Percentiles rank a stretch among this genome's conserved stretches.
These are phyloP conservation scores for Rhizopogon salebrosus DNA, from an alignment of 768 basidiomycete species.

Conservation along the genomic window DNA sequence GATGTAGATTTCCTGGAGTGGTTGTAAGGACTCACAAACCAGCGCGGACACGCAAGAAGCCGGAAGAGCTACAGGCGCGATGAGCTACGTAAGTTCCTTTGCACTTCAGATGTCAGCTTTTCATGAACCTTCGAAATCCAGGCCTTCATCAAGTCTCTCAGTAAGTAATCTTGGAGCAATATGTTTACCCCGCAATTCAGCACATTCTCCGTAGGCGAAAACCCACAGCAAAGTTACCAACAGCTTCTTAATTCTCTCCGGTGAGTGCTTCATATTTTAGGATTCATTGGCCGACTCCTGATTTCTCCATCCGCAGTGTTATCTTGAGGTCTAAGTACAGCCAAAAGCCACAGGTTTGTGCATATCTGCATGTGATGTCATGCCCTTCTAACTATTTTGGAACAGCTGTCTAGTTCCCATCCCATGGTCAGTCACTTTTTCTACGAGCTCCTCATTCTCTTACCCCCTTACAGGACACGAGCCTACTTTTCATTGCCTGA, in stretches of 20 bases:
- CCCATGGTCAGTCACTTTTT: constrained; percentile 31
- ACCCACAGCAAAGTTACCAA: constrained; percentile 47
- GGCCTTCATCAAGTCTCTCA: constrained; percentile 56
- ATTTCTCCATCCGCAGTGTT: constrained; percentile 17
- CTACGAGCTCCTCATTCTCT: background rate
- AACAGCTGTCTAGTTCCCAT: constrained; percentile 38
- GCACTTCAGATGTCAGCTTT: background rate
- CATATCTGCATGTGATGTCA: background rate
- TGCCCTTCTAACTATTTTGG: constrained; percentile 4
- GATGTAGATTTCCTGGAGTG: constrained; percentile 75
- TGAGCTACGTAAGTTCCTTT: constrained; percentile 59
- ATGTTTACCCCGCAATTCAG: background rate
- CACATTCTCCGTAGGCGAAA: constrained; percentile 28
- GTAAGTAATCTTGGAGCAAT: constrained; percentile 26
- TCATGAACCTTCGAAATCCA: constrained; percentile 7
- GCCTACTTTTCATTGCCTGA: constrained; percentile 26
- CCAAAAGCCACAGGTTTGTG: constrained; percentile 49
- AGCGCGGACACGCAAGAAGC: constrained; percentile 70
- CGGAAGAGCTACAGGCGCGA: constrained; percentile 68
- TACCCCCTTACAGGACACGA: constrained; percentile 19
- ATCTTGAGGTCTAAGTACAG: constrained; percentile 43
- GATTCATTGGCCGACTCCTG: background rate
- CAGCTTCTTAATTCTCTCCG: constrained; percentile 42
- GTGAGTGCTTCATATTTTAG: constrained; percentile 18
- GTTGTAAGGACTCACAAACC: constrained; percentile 78